Evolutionary conservation across 2,329 filamentous ascomycete species (phyloP).

Genomic region (Thermothelomyces thermophilus): DNA sequence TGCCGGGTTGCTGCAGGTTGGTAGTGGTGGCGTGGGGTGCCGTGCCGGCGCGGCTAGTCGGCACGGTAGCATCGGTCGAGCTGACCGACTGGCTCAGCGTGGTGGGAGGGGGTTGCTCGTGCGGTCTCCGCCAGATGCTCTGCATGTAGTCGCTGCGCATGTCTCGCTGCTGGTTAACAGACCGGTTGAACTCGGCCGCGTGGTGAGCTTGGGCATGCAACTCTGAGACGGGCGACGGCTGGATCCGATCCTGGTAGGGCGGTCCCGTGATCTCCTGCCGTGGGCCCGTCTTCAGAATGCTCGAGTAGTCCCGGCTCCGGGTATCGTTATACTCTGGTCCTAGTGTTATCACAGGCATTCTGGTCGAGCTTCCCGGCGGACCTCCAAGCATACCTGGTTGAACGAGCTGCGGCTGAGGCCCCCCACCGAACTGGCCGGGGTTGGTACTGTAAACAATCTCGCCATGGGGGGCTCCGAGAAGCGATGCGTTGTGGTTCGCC

Average conservation of each 20-base stretch:
- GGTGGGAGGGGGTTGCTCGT: conserved; percentile 61
- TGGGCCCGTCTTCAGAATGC: conserved; percentile 68
- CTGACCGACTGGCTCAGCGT: conserved; percentile 42
- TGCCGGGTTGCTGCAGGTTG: conserved; percentile 49
- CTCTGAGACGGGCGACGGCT: conserved; percentile 68
- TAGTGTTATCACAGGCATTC: conserved; percentile 79
- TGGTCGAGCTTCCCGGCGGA: conserved; percentile 57
- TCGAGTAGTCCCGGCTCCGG: conserved; percentile 73
- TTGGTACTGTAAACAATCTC: conserved; percentile 85
- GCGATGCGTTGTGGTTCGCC: conserved; percentile 52
- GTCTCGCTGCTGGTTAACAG: conserved; percentile 70
- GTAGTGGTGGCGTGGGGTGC: conserved; percentile 52
- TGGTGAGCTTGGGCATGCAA: conserved; percentile 81
- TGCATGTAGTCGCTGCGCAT: conserved; percentile 75
- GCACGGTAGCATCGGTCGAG: conserved; percentile 37
- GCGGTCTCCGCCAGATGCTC: conserved; percentile 73
- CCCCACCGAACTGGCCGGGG: conserved; percentile 57
- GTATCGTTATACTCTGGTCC: conserved; percentile 71
- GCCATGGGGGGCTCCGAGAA: conserved; percentile 63
- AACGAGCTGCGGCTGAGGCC: conserved; percentile 61
- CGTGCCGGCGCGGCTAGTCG: conserved; percentile 48
- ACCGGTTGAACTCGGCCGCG: conserved; percentile 84
- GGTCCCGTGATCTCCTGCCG: conserved; percentile 85
- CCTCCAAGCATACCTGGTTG: conserved; percentile 66
- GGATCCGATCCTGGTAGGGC: conserved; percentile 79